A percentile compares a stretch with the other conserved stretches of the same genome.
These are phyloP conservation scores for Nothomitra cinnamomea DNA, from an alignment of 2,329 filamentous ascomycete species.

Conservation along the genomic window DNA sequence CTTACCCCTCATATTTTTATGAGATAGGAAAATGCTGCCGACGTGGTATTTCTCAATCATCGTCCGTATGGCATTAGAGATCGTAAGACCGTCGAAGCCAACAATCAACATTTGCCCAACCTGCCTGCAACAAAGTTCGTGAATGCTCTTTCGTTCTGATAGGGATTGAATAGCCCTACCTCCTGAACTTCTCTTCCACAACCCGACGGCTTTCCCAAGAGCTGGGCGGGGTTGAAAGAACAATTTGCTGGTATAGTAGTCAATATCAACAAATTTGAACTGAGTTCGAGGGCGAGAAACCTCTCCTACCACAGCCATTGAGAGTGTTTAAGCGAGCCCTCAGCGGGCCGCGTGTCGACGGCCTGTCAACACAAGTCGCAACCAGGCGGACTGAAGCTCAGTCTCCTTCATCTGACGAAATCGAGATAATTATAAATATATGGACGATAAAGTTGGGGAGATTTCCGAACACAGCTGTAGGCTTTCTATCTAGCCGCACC, in stretches of 20 bases:
- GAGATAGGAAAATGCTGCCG: slow-evolving; percentile 26
- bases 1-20: slow-evolving; percentile 2
- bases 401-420: not conserved
- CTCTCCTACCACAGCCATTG: not conserved
- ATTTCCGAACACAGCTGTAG: not conserved
- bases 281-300: not conserved
- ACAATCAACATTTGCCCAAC: slow-evolving; percentile 26
- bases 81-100: slow-evolving; percentile 24
- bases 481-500: not conserved
- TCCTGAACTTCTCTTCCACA: not conserved
- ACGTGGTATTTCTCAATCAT: slow-evolving; percentile 25
- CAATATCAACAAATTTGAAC: not conserved
- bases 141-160: not conserved
- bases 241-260: not conserved
- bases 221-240: not conserved
- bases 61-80: slow-evolving; percentile 25
- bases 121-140: not conserved
- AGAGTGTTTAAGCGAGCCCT: slow-evolving; percentile 1
- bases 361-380: not conserved
- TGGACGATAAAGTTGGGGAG: not conserved
- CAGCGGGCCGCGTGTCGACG: not conserved
- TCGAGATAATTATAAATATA: not conserved
- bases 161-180: not conserved
- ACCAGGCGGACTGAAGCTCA: not conserved
- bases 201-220: not conserved